Conservation (phyloP, 331 rosid species). For the Malus hybrid region DNA sequence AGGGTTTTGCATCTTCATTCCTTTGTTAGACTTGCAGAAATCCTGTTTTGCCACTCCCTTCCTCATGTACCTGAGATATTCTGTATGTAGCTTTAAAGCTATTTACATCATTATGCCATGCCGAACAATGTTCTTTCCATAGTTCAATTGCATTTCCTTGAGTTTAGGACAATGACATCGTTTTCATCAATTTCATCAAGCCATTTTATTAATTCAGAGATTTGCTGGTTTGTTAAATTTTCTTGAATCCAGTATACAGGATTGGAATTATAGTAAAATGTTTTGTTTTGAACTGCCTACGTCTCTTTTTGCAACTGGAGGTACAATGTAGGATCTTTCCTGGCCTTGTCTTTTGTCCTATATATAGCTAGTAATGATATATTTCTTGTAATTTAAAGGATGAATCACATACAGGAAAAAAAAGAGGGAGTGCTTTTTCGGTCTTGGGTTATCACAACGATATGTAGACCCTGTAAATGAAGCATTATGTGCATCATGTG, state of each 20-base stretch:
- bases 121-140: not conserved
- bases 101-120: not conserved
- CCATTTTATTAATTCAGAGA: not conserved
- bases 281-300: no score
- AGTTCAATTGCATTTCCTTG: not conserved
- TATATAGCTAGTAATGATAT: no score
- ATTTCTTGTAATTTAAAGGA: not conserved
- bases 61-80: not conserved
- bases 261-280: not conserved
- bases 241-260: not conserved
- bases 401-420: not conserved
- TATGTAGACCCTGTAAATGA: not conserved
- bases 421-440: not conserved
- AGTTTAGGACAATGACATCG: not conserved
- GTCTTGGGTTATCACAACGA: not conserved
- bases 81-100: not conserved
- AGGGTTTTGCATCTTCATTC: not conserved
- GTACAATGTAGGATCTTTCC: not conserved
- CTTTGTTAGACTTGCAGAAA: not conserved
- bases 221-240: not conserved
- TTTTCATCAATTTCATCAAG: not conserved
- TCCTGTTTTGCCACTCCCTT: not conserved
- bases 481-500: not conserved
- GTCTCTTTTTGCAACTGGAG: no score
- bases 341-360: not conserved